Evolutionary conservation across 331 rosid species (phyloP).

Genomic region (Quercus phellos): DNA sequence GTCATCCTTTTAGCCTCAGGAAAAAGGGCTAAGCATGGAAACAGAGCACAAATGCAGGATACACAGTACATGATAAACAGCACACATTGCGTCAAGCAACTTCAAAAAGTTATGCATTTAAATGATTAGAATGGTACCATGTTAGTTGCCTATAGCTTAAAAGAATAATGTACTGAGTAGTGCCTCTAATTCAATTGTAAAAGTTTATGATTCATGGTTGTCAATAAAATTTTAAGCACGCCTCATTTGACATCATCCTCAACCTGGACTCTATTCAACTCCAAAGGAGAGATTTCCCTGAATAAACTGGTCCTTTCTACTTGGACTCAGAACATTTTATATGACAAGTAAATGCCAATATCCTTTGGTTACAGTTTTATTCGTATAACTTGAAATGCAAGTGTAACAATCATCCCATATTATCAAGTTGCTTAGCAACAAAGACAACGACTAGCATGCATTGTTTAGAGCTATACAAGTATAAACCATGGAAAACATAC

Average conservation of each 20-base stretch:
- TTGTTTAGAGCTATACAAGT: background rate
- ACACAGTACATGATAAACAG: background rate
- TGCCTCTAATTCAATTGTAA: background rate
- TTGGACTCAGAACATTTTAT: background rate
- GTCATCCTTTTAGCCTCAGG: background rate
- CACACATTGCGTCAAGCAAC: background rate
- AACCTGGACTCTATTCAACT: background rate
- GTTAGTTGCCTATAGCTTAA: background rate
- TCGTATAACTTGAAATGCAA: background rate
- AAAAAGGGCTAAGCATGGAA: background rate
- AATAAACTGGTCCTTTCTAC: background rate
- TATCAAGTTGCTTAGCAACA: background rate
- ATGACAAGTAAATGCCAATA: background rate
- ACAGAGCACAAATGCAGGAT: background rate
- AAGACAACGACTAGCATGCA: background rate
- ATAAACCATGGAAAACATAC: slow-evolving; percentile 36
- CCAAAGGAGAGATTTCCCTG: background rate
- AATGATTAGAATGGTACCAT: background rate
- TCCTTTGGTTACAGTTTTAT: background rate
- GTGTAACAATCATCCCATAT: background rate
- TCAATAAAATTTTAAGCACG: background rate
- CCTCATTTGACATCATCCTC: background rate
- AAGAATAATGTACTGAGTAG: background rate
- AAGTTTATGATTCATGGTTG: background rate
- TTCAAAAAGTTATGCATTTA: background rate